Percentiles rank a stretch among this genome's conserved stretches.
phyloP scores from a whole-genome alignment of 176 grass and related monocot genomes.

The Triticum dicoccoides region DNA sequence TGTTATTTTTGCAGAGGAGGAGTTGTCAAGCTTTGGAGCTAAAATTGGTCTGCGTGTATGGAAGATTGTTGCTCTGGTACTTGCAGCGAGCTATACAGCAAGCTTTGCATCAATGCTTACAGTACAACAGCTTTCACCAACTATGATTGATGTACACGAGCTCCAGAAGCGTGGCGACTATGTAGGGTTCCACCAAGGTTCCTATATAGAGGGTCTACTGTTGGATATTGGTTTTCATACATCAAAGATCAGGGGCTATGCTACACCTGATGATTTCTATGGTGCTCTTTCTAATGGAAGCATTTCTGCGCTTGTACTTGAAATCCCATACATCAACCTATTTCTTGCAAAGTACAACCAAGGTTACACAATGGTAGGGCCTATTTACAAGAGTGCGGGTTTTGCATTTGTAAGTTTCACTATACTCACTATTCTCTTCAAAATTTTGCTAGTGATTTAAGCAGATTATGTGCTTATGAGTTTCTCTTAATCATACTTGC shows the following conservation, averaged over 20 bases:
- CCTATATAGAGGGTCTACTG: constrained; percentile 27
- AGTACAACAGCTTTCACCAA: constrained; percentile 41
- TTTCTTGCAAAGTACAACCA: constrained; percentile 47
- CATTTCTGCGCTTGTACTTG: constrained; percentile 35
- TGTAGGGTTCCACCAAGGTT: constrained; percentile 28
- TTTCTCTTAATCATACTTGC: too few species aligned
- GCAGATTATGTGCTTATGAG: too few species aligned
- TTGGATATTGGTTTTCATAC: constrained; percentile 5
- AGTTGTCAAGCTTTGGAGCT: constrained; percentile 32
- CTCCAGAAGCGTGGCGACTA: constrained; percentile 29
- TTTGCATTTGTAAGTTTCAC: constrained; percentile 29
- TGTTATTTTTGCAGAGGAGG: constrained; percentile 32
- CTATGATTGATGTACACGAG: constrained; percentile 34
- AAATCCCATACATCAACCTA: constrained; percentile 37
- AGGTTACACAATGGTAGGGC: constrained; percentile 36
- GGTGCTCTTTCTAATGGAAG: constrained; percentile 18
- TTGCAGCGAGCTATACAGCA: constrained; percentile 55
- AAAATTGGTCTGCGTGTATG: constrained; percentile 26
- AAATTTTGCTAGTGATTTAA: background rate
- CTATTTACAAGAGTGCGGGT: constrained; percentile 43
- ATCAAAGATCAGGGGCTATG: constrained; percentile 28
- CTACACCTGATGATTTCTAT: constrained; percentile 17
- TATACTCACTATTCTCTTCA: background rate
- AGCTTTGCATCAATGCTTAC: constrained; percentile 57
- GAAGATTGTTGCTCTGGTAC: constrained; percentile 36